phyloP scores from a whole-genome alignment of 2,329 filamentous ascomycete genomes.

The Chrysoporthe puriensis region DNA sequence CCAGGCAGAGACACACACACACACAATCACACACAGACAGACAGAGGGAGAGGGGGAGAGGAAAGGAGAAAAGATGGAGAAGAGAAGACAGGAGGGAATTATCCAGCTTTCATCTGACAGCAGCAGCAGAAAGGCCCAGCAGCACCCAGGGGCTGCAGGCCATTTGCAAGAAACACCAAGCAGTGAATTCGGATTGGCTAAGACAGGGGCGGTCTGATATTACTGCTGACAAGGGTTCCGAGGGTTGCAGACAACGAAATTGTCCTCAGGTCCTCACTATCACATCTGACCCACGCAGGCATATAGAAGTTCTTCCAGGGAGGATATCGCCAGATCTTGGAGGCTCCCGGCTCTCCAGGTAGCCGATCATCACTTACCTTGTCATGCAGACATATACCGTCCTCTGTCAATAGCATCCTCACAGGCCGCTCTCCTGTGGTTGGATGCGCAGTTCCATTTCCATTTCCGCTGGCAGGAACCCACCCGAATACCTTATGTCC shows the following conservation, averaged over 20 bases:
- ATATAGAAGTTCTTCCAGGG: not conserved
- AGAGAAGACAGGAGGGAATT: not conserved
- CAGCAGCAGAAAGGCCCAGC: not conserved
- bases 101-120: not conserved
- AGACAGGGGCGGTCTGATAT: conserved; percentile 15
- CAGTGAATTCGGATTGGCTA: conserved; percentile 12
- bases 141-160: conserved; percentile 9
- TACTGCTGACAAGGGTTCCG: conserved; percentile 1
- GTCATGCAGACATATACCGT: not conserved
- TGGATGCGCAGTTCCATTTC: not conserved
- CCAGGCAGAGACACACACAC: not conserved
- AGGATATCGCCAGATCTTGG: not conserved
- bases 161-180: conserved; percentile 7
- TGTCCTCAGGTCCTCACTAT: not conserved
- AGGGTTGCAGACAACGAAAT: not conserved
- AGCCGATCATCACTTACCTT: not conserved
- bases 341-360: not conserved
- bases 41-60: not conserved
- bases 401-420: too few species aligned
- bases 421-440: not conserved
- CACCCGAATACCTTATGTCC: conserved; percentile 2
- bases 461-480: conserved; percentile 5
- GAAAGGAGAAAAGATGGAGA: not conserved
- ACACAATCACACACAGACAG: not conserved
- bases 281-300: not conserved